phyloP scores from a whole-genome alignment of 2,329 filamentous ascomycete species.

The Aureobasidium sp. region DNA sequence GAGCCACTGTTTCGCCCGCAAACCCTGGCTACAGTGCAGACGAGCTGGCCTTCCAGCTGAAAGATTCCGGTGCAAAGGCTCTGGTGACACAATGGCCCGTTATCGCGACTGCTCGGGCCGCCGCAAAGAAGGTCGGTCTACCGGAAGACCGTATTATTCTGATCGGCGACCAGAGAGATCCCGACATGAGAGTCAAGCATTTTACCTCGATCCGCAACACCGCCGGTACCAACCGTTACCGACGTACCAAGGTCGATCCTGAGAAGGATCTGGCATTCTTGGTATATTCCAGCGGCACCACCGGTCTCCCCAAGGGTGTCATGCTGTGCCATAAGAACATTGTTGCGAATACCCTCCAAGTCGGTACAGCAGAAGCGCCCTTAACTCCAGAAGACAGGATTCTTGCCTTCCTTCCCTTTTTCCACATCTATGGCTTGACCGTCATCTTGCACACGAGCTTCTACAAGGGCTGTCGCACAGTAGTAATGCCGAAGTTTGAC shows the following conservation, averaged over 20 bases:
- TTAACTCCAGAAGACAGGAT: slow-evolving; percentile 60
- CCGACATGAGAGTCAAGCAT: slow-evolving; percentile 54
- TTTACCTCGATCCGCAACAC: slow-evolving; percentile 63
- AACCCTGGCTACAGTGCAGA: slow-evolving; percentile 80
- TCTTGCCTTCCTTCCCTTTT: slow-evolving; percentile 77
- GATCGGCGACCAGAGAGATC: slow-evolving; percentile 61
- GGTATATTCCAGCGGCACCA: slow-evolving; percentile 85
- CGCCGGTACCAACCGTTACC: slow-evolving; percentile 49
- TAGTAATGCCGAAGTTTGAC: slow-evolving; percentile 75
- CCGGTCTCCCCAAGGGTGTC: slow-evolving; percentile 84
- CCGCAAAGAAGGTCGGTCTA: slow-evolving; percentile 63
- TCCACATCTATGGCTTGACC: slow-evolving; percentile 79
- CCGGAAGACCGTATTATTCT: slow-evolving; percentile 64
- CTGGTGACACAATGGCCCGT: slow-evolving; percentile 65
- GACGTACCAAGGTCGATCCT: slow-evolving; percentile 55
- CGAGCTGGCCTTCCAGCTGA: slow-evolving; percentile 78
- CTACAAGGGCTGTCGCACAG: slow-evolving; percentile 55
- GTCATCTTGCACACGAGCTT: slow-evolving; percentile 62
- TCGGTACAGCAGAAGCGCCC: slow-evolving; percentile 28
- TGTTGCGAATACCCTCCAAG: slow-evolving; percentile 56
- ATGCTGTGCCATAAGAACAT: slow-evolving; percentile 79
- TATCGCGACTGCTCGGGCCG: slow-evolving; percentile 56
- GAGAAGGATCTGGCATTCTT: slow-evolving; percentile 71
- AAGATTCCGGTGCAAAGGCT: slow-evolving; percentile 65
- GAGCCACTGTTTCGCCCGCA: slow-evolving; percentile 72